Percentiles rank a stretch among this genome's conserved stretches.
phyloP scores from a whole-genome alignment of 306 rosid genomes.

The Trifolium dubium region DNA sequence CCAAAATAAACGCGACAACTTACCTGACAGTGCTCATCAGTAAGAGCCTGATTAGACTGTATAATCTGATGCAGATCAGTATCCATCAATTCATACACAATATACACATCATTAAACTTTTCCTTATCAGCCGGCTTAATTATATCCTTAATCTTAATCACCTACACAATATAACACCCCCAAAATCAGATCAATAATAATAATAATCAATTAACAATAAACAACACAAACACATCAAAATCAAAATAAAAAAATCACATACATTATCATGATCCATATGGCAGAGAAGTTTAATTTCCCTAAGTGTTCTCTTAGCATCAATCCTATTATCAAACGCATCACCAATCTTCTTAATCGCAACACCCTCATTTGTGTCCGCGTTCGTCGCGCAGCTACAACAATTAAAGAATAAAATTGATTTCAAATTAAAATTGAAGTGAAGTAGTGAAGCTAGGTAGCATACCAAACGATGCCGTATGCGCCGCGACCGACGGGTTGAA shows the following conservation, averaged over 20 bases:
- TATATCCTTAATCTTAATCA: conserved; percentile 85
- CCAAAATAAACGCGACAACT: not conserved
- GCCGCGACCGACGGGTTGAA: conserved; percentile 93
- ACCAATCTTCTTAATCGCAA: conserved; percentile 54
- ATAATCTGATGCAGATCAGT: conserved; percentile 91
- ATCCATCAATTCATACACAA: conserved; percentile 89
- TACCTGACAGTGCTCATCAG: conserved; percentile 96
- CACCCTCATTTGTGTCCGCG: conserved; percentile 48
- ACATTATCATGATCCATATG: conserved; percentile 97
- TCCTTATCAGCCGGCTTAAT: conserved; percentile 75
- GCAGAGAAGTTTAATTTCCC: conserved; percentile 54
- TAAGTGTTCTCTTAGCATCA: conserved; percentile 51
- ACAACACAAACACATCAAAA: not conserved
- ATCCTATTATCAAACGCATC: conserved; percentile 53
- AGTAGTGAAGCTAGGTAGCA: not conserved
- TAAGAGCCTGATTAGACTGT: conserved; percentile 75
- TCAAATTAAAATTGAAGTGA: not conserved
- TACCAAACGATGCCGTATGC: conserved; percentile 98
- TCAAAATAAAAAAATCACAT: not conserved
- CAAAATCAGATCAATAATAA: not conserved
- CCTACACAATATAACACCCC: conserved; percentile 46
- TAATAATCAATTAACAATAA: not conserved
- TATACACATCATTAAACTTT: conserved; percentile 82
- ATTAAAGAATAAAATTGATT: not conserved
- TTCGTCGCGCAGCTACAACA: conserved; percentile 42